Conservation (phyloP, 129 eudicot species). For the Saposhnikovia divaricata region DNA sequence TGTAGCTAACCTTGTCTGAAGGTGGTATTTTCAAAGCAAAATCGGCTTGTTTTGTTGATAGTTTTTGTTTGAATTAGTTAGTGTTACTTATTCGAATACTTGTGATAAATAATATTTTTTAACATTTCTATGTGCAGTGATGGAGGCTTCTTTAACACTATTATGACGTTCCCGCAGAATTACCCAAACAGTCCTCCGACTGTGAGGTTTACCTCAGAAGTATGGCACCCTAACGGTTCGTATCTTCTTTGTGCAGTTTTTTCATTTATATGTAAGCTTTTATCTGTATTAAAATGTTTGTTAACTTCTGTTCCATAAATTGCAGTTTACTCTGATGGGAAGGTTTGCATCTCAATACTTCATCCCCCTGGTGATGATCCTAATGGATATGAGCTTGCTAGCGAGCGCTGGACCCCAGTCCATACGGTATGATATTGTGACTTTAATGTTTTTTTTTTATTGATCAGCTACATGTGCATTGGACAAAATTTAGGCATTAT, state of each 20-base stretch:
- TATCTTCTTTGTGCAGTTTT: not conserved
- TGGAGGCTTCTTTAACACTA: constrained; percentile 94
- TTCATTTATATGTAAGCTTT: not conserved
- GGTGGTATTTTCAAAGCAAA: not conserved
- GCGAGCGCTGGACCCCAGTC: constrained; percentile 98
- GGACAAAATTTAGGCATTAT: not conserved
- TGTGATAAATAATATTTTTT: not conserved
- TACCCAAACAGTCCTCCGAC: constrained; percentile 93
- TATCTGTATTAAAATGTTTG: not conserved
- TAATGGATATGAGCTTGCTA: constrained; percentile 94
- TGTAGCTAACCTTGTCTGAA: not conserved
- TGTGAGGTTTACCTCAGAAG: constrained; percentile 80
- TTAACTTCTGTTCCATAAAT: not conserved
- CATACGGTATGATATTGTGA: constrained; percentile 61
- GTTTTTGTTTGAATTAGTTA: not conserved
- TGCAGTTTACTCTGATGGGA: constrained; percentile 87
- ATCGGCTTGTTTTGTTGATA: not conserved
- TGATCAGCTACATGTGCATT: not conserved
- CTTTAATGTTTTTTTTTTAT: not conserved
- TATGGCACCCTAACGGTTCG: constrained; percentile 98
- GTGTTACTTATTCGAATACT: not conserved
- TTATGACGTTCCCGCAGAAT: constrained; percentile 78
- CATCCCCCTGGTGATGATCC: constrained; percentile 99
- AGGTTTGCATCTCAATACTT: constrained; percentile 96
- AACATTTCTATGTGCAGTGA: constrained; percentile 44